Evolutionary conservation across 192 early-diverging fungal species (phyloP).

Genomic region (Entomortierella beljakovae): DNA sequence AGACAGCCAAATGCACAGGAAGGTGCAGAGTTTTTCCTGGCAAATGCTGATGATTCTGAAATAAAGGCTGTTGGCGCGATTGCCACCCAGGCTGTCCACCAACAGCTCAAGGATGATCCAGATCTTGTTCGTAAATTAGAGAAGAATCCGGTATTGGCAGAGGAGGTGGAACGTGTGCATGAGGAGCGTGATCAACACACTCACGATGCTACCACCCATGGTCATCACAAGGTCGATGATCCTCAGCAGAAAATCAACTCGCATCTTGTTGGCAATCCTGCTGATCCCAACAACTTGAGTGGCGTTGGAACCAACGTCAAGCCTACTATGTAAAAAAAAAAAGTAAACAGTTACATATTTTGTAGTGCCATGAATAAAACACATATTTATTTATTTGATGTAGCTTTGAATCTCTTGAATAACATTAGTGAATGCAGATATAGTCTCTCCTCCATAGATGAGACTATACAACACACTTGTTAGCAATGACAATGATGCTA

Average conservation of each 20-base stretch:
- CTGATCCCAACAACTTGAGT: slow-evolving; percentile 18
- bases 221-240: slow-evolving; percentile 23
- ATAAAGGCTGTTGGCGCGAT: no score
- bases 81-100: no score
- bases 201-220: not conserved
- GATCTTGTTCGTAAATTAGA: no score
- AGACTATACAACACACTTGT: slow-evolving; percentile 26
- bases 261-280: slow-evolving; percentile 13
- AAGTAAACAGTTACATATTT: no score
- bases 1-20: no score
- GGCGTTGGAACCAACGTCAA: slow-evolving; percentile 3
- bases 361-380: no score
- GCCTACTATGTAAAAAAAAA: slow-evolving; percentile 34
- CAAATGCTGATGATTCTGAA: no score
- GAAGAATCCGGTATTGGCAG: no score
- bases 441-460: slow-evolving; percentile 34
- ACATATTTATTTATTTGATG: not conserved
- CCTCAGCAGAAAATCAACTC: slow-evolving; percentile 12
- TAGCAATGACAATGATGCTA: slow-evolving; percentile 3
- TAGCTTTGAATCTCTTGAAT: slow-evolving; percentile 25
- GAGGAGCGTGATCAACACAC: not conserved
- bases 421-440: slow-evolving; percentile 21
- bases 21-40: no score
- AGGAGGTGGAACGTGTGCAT: not conserved
- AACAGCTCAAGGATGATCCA: no score